These are phyloP conservation scores for Aspergillus fijiensis DNA, from an alignment of 2,329 filamentous ascomycete species.

Conservation along the genomic window DNA sequence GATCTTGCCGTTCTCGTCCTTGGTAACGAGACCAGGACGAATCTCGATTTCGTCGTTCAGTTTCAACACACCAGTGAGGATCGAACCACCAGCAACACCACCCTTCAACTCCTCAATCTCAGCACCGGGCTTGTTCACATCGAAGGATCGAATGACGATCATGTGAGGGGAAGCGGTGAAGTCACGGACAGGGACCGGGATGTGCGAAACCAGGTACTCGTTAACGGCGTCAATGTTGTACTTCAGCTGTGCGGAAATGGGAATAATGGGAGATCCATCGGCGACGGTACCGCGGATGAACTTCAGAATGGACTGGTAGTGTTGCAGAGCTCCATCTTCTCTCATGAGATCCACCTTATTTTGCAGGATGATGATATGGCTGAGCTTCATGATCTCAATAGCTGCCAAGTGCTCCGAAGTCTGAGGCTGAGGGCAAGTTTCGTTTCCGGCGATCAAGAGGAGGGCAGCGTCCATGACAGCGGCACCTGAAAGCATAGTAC, in stretches of 20 bases:
- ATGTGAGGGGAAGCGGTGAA: slow-evolving; percentile 93
- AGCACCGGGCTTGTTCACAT: slow-evolving; percentile 99
- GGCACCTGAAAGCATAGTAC: slow-evolving; percentile 98
- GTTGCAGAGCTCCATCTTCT: slow-evolving; percentile 87
- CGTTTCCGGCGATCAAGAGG: slow-evolving; percentile 94
- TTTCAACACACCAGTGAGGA: slow-evolving; percentile 94
- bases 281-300: slow-evolving; percentile 98
- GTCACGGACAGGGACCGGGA: slow-evolving; percentile 86
- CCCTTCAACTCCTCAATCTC: slow-evolving; percentile 98
- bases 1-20: slow-evolving; percentile 88
- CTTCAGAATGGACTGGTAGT: slow-evolving; percentile 96
- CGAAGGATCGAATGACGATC: slow-evolving; percentile 99
- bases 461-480: slow-evolving; percentile 99
- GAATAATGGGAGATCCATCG: slow-evolving; percentile 91
- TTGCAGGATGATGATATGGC: slow-evolving; percentile 98
- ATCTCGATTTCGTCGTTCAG: slow-evolving; percentile 98
- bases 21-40: slow-evolving; percentile 94
- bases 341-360: slow-evolving; percentile 99
- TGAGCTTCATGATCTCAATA: slow-evolving; percentile 99
- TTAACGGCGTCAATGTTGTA: slow-evolving; percentile 99
- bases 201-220: slow-evolving; percentile 91
- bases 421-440: slow-evolving; percentile 96
- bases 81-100: slow-evolving; percentile 95
- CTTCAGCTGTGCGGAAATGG: slow-evolving; percentile 95
- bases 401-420: slow-evolving; percentile 98